These are phyloP conservation scores for Pichia cabralensis DNA, from an alignment of 805 yeast genomes.

Conservation along the genomic window DNA sequence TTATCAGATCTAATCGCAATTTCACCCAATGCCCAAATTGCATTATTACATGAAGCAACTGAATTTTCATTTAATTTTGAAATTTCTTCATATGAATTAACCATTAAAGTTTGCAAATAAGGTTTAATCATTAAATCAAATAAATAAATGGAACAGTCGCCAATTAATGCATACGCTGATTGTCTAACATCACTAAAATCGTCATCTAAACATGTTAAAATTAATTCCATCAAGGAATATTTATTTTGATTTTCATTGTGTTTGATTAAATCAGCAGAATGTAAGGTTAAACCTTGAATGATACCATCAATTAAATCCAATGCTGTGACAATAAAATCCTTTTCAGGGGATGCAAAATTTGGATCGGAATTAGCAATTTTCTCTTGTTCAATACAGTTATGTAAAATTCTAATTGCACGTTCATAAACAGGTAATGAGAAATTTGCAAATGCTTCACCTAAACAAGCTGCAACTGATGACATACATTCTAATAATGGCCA, in stretches of 20 bases:
- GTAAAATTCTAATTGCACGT: constrained; percentile 63
- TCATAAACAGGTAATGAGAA: constrained; percentile 81
- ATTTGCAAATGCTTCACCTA: constrained; percentile 79
- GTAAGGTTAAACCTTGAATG: constrained; percentile 74
- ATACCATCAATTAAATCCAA: constrained; percentile 87
- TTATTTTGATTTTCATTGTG: constrained; percentile 14
- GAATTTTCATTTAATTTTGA: constrained; percentile 36
- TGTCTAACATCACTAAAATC: constrained; percentile 84
- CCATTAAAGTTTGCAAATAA: constrained; percentile 41
- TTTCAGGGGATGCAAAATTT: constrained; percentile 66
- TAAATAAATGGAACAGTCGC: constrained; percentile 71
- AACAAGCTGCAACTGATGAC: constrained; percentile 80
- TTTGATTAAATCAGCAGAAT: constrained; percentile 44
- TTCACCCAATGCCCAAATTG: constrained; percentile 92
- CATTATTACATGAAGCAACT: constrained; percentile 70
- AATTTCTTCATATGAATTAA: constrained; percentile 62
- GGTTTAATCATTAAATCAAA: constrained; percentile 37
- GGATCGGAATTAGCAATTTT: constrained; percentile 58
- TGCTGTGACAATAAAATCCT: constrained; percentile 82
- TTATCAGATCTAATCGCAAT: constrained; percentile 50
- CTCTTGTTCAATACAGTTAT: constrained; percentile 57
- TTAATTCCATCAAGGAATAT: constrained; percentile 43
- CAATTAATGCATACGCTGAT: constrained; percentile 79
- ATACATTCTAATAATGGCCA: constrained; percentile 93
- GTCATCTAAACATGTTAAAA: constrained; percentile 66